Base-by-base conservation (phyloP, 352 stramenopile genomes). In the Thraustochytrium sp. region DNA sequence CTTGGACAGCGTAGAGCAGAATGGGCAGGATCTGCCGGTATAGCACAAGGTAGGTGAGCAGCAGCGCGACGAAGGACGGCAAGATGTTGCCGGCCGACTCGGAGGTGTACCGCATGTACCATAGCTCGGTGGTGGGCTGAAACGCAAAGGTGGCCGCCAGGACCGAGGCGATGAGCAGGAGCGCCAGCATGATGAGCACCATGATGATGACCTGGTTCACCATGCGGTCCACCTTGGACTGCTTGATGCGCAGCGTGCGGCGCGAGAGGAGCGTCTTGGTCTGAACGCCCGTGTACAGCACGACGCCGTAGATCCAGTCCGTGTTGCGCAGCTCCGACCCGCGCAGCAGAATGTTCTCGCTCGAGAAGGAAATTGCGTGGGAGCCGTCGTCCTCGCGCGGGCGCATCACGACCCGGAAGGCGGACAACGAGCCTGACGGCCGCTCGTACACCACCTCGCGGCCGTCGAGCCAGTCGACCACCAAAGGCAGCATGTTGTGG, bases 1-100 rank as follows among this genome's bases (percentile, higher is more conserved):
- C 96, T 84, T 99, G 93, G 16, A 96, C 98, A 1, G 99, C 95
- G 82, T 97, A 98, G 23, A 99, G 89, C 37, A 80, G 53, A 44
- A 80, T 80, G 51, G 68, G 68, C 18, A 80, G 44, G 68, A 80
- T 80, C 38, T 80, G 68, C 31, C 68, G 42, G n/a, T 63, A 80
- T 4, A 80, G 49, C 21, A 80, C 93, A 86, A 99, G 98, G 85
- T 98, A 95, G 87, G 93, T 97, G 89, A 97, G 94, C 65, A 99
- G 89, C 16, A 98, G 92, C 38, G 38, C 83, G 13, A 86, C 37
- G 2, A 55, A 83, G n/a, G n/a, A 3, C 21, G 83, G 83, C 2
- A 86, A 75, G 34, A 85, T 72, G 23, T 55, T 36, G 16, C 68
- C 68, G 0, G 31, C 23, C n/a, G 68, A 34, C 26, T 61, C 48